Evolutionary conservation across 2,329 filamentous ascomycete genomes (phyloP), one percentile per base, ranked within the genome.

Genomic region (Aspergillus neoniger): DNA sequence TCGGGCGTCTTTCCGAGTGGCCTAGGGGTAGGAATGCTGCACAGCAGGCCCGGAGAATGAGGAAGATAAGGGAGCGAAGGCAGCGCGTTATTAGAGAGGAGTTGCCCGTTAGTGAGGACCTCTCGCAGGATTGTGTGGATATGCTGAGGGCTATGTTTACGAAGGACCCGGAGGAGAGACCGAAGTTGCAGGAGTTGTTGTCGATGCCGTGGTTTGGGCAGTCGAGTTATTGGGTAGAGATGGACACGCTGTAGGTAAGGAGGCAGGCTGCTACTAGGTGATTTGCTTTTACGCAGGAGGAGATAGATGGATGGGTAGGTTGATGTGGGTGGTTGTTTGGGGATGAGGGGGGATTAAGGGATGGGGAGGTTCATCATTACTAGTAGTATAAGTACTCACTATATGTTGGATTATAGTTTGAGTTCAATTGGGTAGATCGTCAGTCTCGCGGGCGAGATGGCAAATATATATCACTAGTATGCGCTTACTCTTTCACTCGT

Each of bases 61-160:
- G 28, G 3, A 43, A 19, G 10, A n/a, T 32, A 8, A n/a, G 17
- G 5, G 9, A 28, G 14, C 38, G 52, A 25, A 41, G 53, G 4
- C 3, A 9, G 6, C 21, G 53, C 19, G 32, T 55, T 28, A 32
- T 55, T 23, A 55, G 43, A 17, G 17, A 12, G 41, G 25, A 71
- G 49, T 41, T 72, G 51, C 58, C 64, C 2, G 63, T 75, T n/a
- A 53, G 63, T 8, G 71, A 70, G 50, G 58, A 55, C 9, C 50
- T 75, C 12, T 70, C 70, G 5, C 72, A 74, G 57, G 73, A 73
- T 54, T 75, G 72, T 44, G 65, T 65, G 28, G 73, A 75, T 58
- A 61, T 69, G 10, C 51, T 76, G 48, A 65, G 63, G 43, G 55
- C 61, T 25, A 65, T 70, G 62, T 55, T 75, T 21, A 60, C 61